Conservation (phyloP, 1,284 basidiomycete species). For the Trametes hirsuta region DNA sequence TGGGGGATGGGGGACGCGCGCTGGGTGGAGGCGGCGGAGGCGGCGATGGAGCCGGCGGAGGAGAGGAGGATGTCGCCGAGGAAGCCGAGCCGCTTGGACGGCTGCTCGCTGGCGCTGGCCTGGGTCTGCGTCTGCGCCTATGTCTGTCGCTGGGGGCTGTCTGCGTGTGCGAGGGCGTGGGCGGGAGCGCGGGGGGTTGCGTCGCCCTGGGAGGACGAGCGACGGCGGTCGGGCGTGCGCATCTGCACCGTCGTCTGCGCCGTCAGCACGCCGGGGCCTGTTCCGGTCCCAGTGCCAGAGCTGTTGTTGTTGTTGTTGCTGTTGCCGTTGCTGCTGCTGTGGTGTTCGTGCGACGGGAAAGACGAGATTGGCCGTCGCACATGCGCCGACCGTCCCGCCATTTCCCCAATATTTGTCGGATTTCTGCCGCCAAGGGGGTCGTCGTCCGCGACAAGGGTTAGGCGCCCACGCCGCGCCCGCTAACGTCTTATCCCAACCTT, state of each 20-base stretch:
- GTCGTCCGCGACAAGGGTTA: not conserved
- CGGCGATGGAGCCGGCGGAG: conserved; percentile 19
- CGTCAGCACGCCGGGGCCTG: not conserved
- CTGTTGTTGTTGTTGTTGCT: conserved; percentile 6
- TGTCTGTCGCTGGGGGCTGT: not conserved
- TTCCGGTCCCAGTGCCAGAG: not conserved
- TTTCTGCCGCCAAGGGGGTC: not conserved
- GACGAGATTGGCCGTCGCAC: conserved; percentile 12
- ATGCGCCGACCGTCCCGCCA: conserved; percentile 27
- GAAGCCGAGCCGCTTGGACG: conserved; percentile 32
- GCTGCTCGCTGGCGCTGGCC: conserved; percentile 12
- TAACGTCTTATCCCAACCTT: not conserved
- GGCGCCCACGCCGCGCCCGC: not conserved
- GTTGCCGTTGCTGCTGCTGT: not conserved
- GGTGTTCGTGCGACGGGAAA: not conserved
- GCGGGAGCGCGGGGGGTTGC: conserved; percentile 27
- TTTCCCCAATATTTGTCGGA: conserved; percentile 1
- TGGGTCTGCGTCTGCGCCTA: not conserved
- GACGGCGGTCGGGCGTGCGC: conserved; percentile 27
- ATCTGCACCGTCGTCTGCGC: not conserved
- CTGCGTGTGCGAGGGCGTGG: conserved; percentile 11
- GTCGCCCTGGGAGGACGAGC: conserved; percentile 35
- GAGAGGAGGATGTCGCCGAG: conserved; percentile 37
- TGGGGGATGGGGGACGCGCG: conserved; percentile 29
- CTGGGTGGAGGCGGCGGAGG: conserved; percentile 18